Conservation (phyloP, 345 rosid species). For the Citrus sinensis region DVS_A1.0 CM039163.1:9688001-9688500, state of each 20-base stretch:
- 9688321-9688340: background rate
- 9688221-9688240: background rate
- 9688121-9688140: background rate
- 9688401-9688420: background rate
- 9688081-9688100: background rate
- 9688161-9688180: background rate
- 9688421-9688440: background rate
- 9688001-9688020: background rate
- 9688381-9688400: background rate
- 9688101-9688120: background rate
- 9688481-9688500: background rate
- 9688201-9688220: background rate
- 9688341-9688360: background rate
- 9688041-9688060: background rate
- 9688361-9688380: constrained; percentile 9
- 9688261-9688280: background rate
- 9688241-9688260: background rate
- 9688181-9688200: background rate
- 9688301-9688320: background rate
- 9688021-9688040: background rate
- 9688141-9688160: background rate
- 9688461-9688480: background rate
- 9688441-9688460: background rate
- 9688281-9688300: background rate
- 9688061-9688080: background rate